Evolutionary conservation across 1,284 basidiomycete species (phyloP).

Genomic region (Puccinia triticina): DNA sequence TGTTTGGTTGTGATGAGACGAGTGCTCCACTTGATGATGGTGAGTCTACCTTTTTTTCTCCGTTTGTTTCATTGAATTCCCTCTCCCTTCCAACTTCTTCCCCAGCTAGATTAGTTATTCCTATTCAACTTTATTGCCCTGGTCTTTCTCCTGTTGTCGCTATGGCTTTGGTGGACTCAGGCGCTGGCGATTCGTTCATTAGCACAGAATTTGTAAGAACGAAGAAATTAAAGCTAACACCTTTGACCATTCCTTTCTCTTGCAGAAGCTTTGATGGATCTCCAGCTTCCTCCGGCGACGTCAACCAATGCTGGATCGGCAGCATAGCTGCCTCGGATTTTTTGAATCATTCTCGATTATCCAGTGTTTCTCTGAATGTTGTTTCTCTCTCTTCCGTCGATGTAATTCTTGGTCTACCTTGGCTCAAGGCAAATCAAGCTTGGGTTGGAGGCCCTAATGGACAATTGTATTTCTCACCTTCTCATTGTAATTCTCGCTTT

Average conservation of each 20-base stretch:
- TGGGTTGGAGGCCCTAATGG: not conserved
- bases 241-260: not conserved
- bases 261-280: slow-evolving; percentile 22
- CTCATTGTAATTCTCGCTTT: not conserved
- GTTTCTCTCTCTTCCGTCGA: not conserved
- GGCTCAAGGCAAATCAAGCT: not conserved
- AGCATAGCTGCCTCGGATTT: not conserved
- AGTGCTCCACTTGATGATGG: not conserved
- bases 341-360: not conserved
- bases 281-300: not conserved
- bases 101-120: not conserved
- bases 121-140: not conserved
- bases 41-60: not conserved
- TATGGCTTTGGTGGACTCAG: slow-evolving; percentile 29
- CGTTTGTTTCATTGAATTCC: not conserved
- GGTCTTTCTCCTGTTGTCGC: not conserved
- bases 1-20: slow-evolving; percentile 11
- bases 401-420: slow-evolving; percentile 25
- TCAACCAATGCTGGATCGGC: not conserved
- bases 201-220: not conserved
- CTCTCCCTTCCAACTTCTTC: no score
- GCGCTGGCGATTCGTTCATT: slow-evolving; percentile 27
- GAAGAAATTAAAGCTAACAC: not conserved
- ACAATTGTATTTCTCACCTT: not conserved
- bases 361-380: not conserved